Conservation (phyloP, 345 rosid genomes). For the Abelmoschus esculentus region DNA sequence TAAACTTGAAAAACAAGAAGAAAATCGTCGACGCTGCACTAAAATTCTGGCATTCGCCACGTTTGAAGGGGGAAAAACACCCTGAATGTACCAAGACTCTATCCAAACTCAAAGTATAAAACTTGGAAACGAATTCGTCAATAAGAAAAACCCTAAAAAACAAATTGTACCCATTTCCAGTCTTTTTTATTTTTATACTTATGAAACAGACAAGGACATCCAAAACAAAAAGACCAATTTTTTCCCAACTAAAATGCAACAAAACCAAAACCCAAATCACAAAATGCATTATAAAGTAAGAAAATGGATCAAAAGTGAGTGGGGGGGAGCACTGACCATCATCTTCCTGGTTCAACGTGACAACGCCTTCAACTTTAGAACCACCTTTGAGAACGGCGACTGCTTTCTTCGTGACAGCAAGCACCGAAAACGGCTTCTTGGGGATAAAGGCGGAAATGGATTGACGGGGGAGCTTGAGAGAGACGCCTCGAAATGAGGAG, state of each 20-base stretch:
- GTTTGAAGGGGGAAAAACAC: no score
- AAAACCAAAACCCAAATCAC: conserved; percentile 2
- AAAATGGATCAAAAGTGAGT: not conserved
- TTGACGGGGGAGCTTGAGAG: conserved; percentile 41
- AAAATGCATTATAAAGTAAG: not conserved
- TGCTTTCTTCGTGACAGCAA: conserved; percentile 69
- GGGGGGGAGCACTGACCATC: conserved; percentile 28
- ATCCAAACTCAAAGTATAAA: not conserved
- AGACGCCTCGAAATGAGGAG: conserved; percentile 50
- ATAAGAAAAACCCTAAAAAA: not conserved
- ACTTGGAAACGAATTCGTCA: not conserved
- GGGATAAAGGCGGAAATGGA: conserved; percentile 27
- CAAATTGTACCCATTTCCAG: not conserved
- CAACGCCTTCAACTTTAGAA: conserved; percentile 82
- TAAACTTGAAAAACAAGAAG: not conserved
- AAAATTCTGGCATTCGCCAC: not conserved
- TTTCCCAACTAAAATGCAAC: conserved; percentile 1
- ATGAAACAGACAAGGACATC: not conserved
- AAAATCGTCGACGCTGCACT: not conserved
- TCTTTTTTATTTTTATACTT: not conserved
- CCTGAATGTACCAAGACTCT: not conserved
- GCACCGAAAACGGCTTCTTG: conserved; percentile 38
- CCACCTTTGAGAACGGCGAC: conserved; percentile 83
- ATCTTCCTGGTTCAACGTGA: conserved; percentile 66
- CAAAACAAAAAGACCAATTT: not conserved